Evolutionary conservation across 257 asterid genomes (phyloP).

Genomic region (Eucommia ulmoides): DNA sequence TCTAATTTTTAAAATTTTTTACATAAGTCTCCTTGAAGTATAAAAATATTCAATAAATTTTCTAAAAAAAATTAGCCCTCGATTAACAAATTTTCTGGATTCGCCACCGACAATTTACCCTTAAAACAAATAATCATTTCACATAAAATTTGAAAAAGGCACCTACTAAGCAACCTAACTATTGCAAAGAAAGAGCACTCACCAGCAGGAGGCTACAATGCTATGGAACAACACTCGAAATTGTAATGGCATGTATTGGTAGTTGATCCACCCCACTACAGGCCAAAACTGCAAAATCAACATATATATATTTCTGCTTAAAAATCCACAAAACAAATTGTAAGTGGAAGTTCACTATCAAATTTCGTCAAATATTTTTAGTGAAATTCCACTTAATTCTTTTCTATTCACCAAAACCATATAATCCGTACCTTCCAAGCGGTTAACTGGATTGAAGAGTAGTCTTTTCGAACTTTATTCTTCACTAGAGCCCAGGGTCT

Average conservation of each 20-base stretch:
- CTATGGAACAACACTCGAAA: constrained; percentile 26
- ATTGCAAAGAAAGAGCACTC: background rate
- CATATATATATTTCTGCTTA: too few relatives aligned
- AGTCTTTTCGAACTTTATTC: constrained; percentile 22
- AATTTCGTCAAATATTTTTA: too few relatives aligned
- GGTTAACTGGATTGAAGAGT: constrained; percentile 18
- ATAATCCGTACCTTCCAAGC: constrained; percentile 28
- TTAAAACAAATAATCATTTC: background rate
- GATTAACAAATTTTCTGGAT: too few relatives aligned
- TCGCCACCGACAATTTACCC: background rate
- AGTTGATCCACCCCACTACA: constrained; percentile 28
- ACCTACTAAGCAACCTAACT: background rate
- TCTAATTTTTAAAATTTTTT: background rate
- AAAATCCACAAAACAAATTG: too few relatives aligned
- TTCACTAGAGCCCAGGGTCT: constrained; percentile 20
- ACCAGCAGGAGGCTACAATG: constrained; percentile 26
- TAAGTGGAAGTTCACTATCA: too few relatives aligned
- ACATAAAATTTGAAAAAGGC: background rate
- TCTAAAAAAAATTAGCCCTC: too few relatives aligned
- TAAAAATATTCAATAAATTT: too few relatives aligned
- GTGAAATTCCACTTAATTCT: too few relatives aligned
- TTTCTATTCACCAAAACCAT: too few relatives aligned
- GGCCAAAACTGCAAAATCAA: constrained; percentile 22
- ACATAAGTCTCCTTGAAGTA: background rate
- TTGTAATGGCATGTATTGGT: constrained; percentile 28